A percentile compares a stretch with the other conserved stretches of the same genome.
These are phyloP conservation scores for Centrapalus pauciflorus DNA, from an alignment of 129 eudicot genomes.

Conservation along the genomic window DNA sequence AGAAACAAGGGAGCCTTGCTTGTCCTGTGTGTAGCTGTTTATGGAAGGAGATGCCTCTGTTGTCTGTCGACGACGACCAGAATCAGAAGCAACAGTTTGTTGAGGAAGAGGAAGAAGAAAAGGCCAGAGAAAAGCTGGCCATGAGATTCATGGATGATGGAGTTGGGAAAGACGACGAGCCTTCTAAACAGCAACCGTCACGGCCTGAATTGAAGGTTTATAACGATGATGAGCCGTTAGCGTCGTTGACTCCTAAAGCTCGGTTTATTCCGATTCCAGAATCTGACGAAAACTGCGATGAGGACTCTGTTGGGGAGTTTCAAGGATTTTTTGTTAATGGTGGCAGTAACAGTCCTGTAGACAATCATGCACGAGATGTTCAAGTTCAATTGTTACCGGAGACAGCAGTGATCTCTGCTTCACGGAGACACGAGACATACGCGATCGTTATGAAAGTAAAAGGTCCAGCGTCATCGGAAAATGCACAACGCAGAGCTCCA, in stretches of 20 bases:
- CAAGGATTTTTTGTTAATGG: conserved; percentile 22
- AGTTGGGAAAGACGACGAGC: not conserved
- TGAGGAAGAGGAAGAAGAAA: conserved; percentile 12
- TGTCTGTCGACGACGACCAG: conserved; percentile 24
- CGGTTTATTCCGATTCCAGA: conserved; percentile 38
- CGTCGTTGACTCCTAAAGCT: conserved; percentile 27
- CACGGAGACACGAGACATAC: conserved; percentile 50
- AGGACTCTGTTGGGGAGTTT: conserved; percentile 21
- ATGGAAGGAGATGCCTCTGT: conserved; percentile 33
- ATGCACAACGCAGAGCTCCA: conserved; percentile 40
- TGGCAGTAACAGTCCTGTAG: not conserved
- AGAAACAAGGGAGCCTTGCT: conserved; percentile 29
- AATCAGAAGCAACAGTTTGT: conserved; percentile 6
- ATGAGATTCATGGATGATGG: conserved; percentile 12
- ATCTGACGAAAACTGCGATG: conserved; percentile 34
- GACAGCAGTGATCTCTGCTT: conserved; percentile 56
- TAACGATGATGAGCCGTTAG: conserved; percentile 43
- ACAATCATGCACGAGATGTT: conserved; percentile 13
- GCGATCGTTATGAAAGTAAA: conserved; percentile 51
- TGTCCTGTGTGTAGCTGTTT: conserved; percentile 36
- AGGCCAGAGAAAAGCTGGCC: conserved; percentile 22
- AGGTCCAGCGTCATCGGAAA: conserved; percentile 45
- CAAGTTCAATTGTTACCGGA: conserved; percentile 49
- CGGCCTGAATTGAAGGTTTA: conserved; percentile 58
- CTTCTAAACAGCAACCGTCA: conserved; percentile 17